phyloP scores from a whole-genome alignment of 2,329 filamentous ascomycete species.

The Balansia obtecta region DNA sequence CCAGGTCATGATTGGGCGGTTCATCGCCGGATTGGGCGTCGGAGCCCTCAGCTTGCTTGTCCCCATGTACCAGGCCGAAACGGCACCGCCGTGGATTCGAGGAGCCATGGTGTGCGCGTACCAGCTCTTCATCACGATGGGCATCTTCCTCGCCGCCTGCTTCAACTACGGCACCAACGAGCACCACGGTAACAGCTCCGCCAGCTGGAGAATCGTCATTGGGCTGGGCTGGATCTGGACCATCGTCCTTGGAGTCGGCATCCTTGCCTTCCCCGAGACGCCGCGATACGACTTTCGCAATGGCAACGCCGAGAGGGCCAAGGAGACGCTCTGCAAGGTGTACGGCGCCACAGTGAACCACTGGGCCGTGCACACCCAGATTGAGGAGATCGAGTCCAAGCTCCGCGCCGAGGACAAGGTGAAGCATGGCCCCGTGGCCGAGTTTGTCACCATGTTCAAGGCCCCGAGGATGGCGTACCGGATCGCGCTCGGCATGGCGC shows the following conservation, averaged over 20 bases:
- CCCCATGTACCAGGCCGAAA: conserved; percentile 66
- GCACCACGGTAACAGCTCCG: conserved; percentile 31
- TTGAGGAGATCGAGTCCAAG: conserved; percentile 41
- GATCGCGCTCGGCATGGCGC: conserved; percentile 43
- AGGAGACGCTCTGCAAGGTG: conserved; percentile 33
- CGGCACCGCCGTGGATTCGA: conserved; percentile 52
- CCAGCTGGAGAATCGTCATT: conserved; percentile 49
- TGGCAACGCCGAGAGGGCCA: conserved; percentile 33
- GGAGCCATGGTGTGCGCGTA: conserved; percentile 54
- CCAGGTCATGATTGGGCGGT: conserved; percentile 53
- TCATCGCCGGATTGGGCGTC: conserved; percentile 54
- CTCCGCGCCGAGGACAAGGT: conserved; percentile 32
- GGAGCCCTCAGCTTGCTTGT: conserved; percentile 52
- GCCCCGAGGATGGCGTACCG: conserved; percentile 53
- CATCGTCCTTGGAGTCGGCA: conserved; percentile 33
- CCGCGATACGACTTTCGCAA: conserved; percentile 38
- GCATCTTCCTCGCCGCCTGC: conserved; percentile 47
- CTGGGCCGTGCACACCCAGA: conserved; percentile 32
- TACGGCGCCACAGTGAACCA: conserved; percentile 32
- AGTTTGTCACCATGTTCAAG: conserved; percentile 48
- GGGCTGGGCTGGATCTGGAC: conserved; percentile 40
- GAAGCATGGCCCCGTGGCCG: conserved; percentile 27
- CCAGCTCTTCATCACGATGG: conserved; percentile 61
- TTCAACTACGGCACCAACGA: conserved; percentile 50
- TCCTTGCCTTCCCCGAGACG: conserved; percentile 39